A percentile compares a stretch with the other conserved stretches of the same genome.
Conservation (phyloP, 306 rosid species). For the Vigna angularis region DNA sequence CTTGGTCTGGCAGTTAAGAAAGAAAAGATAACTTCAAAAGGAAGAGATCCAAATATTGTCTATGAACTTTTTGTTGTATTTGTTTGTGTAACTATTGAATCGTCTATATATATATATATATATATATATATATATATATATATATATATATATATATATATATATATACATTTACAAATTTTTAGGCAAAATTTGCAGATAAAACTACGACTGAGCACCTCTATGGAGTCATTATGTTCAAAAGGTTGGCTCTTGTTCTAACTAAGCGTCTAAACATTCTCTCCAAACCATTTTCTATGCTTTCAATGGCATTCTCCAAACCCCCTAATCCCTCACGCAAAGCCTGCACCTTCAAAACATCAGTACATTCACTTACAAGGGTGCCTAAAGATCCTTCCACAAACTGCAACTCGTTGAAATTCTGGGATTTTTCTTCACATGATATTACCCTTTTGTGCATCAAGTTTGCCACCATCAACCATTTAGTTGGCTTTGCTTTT, state of each 20-base stretch:
- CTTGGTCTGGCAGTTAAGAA: background rate
- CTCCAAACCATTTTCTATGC: constrained; percentile 62
- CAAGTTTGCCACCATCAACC: constrained; percentile 56
- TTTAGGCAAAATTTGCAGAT: constrained; percentile 26
- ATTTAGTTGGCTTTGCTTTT: constrained; percentile 45
- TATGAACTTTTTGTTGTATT: constrained; percentile 28
- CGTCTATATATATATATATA: constrained; percentile 14
- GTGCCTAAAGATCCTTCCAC: constrained; percentile 52
- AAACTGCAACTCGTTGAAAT: constrained; percentile 48
- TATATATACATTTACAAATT: constrained; percentile 25
- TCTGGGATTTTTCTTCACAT: constrained; percentile 45
- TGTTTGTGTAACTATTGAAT: constrained; percentile 18
- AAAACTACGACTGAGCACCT: constrained; percentile 12
- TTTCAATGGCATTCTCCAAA: constrained; percentile 58
- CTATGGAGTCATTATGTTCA: constrained; percentile 64
- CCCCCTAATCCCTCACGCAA: constrained; percentile 49
- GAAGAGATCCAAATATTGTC: background rate
- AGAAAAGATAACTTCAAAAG: background rate
- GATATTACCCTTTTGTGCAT: constrained; percentile 52
- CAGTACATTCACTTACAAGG: constrained; percentile 20
- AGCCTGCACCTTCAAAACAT: constrained; percentile 43
- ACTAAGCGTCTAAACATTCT: constrained; percentile 61
- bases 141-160: constrained; percentile 26
- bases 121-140: constrained; percentile 32
- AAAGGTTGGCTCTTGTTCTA: constrained; percentile 60